These are phyloP conservation scores for Sambucus nigra DNA, from an alignment of 129 eudicot genomes.

Conservation along the genomic window DNA sequence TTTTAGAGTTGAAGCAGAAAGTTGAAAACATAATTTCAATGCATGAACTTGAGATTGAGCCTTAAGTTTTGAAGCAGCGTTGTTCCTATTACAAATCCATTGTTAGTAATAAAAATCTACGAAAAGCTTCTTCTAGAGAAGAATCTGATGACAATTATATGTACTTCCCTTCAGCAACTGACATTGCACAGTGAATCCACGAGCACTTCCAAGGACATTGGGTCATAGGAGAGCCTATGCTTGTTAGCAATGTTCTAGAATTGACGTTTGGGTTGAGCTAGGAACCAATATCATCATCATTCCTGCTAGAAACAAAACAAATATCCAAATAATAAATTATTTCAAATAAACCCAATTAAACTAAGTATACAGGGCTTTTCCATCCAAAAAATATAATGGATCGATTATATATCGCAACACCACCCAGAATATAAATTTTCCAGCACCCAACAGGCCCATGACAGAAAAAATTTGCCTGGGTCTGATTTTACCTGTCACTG, in stretches of 20 bases:
- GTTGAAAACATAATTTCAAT: constrained; percentile 16
- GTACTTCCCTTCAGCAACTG: constrained; percentile 31
- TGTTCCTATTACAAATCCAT: constrained; percentile 18
- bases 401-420: too few relatives aligned
- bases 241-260: constrained; percentile 29
- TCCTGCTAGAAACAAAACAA: too few relatives aligned
- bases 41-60: neutral
- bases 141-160: constrained; percentile 27
- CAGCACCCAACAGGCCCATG: too few relatives aligned
- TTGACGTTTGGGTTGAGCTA: constrained; percentile 46
- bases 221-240: constrained; percentile 42
- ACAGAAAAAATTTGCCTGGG: too few relatives aligned
- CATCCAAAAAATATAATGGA: too few relatives aligned
- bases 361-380: too few relatives aligned
- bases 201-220: constrained; percentile 48
- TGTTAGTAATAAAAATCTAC: neutral
- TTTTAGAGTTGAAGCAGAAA: constrained; percentile 22
- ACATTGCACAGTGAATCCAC: constrained; percentile 21
- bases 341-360: too few relatives aligned
- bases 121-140: constrained; percentile 26
- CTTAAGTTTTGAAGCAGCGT: constrained; percentile 4
- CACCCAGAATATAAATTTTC: too few relatives aligned
- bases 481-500: too few relatives aligned
- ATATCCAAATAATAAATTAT: too few relatives aligned
- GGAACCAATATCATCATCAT: constrained; percentile 64